Evolutionary conservation across 257 asterid species (phyloP).

Genomic region (Przewalskia tangutica): DNA sequence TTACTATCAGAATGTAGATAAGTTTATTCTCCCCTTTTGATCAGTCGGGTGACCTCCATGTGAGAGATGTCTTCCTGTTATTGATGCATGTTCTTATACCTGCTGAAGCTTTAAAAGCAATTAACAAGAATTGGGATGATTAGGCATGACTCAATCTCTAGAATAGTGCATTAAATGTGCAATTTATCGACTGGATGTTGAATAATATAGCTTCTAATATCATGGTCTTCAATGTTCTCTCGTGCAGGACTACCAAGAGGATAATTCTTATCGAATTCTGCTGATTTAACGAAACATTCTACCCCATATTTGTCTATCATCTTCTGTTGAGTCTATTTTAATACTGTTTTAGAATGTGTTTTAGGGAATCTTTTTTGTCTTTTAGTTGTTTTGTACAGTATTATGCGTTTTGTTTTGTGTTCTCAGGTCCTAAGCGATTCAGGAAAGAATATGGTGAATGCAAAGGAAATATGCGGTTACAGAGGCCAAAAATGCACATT

Average conservation of each 20-base stretch:
- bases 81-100: not conserved
- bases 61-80: not conserved
- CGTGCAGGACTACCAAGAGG: constrained; percentile 56
- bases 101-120: not conserved
- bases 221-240: constrained; percentile 45
- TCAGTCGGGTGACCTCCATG: not conserved
- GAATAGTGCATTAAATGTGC: not conserved
- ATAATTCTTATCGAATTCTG: constrained; percentile 55
- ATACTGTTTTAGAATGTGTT: no score
- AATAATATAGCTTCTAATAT: constrained; percentile 25
- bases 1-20: not conserved
- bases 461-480: no score
- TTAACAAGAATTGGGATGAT: not conserved
- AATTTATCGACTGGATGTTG: not conserved
- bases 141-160: not conserved
- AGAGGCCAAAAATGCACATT: no score
- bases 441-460: no score
- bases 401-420: no score
- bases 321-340: no score
- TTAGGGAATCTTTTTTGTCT: no score
- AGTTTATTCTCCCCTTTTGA: no score
- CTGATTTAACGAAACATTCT: constrained; percentile 62
- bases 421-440: no score
- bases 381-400: no score
- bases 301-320: constrained; percentile 59